Base-by-base conservation (phyloP, 371 early-diverging fungal genomes). In the Batrachochytrium dendrobatidis region DNA sequence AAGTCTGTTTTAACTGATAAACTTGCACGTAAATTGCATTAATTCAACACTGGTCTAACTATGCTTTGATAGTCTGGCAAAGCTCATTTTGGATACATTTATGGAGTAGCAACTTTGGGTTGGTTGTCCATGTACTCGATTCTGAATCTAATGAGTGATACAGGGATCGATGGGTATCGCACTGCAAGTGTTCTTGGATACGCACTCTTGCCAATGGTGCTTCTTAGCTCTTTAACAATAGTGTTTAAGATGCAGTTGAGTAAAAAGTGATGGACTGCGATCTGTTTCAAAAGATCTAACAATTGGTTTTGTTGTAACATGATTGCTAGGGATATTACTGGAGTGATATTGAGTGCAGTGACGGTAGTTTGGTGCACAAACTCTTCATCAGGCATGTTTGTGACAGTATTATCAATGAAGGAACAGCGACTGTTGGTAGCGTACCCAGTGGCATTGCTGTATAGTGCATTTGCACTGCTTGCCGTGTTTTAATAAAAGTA, bases 151-250 rank as follows among this genome's bases (percentile, higher is more conserved):
- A 95, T 98, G 97, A 86, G 87, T 56, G 88, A 90, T 39, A 75
- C 74, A 15, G 95, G 95, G 20, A 80, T 96, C 32, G 94, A 91
- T 57, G 82, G 82, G 50, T 85, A 87, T 59, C 82, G 89, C 58
- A 93, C 93, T 8, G 94, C 95, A 22, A 89, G 90, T 72, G 94
- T 96, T 20, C 81, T 98, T 45, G 98, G 98, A 10, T 98, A 98
- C 74, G 95, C 94, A 69, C 72, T 95, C 60, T 74, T 98, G 55
- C 98, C 98, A 0, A 85, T 98, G 83, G 95, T 96, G 15, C 70
- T 95, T 65, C 57, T 77, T n/a, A 63, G 68, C 39, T 68, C 64
- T 1, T 17, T 66, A 1, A 58, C 63, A 7, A 66, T 62, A 17
- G 56, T 77, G 7, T 59, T 82, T 20, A 68, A 67, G 78, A 56